A percentile compares a stretch with the other conserved stretches of the same genome.
These are phyloP conservation scores for Xeromyces bisporus DNA, from an alignment of 495 filamentous ascomycete genomes.

Conservation along the genomic window DNA sequence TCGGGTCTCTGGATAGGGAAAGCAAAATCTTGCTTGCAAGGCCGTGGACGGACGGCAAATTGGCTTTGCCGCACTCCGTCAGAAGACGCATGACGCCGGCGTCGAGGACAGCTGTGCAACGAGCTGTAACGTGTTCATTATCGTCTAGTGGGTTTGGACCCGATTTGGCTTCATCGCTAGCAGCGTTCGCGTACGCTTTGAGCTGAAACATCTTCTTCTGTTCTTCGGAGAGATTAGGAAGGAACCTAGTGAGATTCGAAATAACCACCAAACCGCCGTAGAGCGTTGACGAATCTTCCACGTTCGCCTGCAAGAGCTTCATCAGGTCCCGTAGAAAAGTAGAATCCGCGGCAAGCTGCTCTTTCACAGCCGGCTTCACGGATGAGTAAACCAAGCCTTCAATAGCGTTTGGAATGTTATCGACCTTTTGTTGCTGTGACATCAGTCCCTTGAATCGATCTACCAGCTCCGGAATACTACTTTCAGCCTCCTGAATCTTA, in stretches of 20 bases:
- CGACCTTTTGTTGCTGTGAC: conserved; percentile 37
- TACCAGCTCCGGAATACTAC: conserved; percentile 53
- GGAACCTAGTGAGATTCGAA: conserved; percentile 65
- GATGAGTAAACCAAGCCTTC: conserved; percentile 91
- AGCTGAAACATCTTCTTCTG: conserved; percentile 79
- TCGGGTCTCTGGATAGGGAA: conserved; percentile 52
- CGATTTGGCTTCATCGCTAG: conserved; percentile 33
- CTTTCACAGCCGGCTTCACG: conserved; percentile 65
- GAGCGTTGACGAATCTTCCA: conserved; percentile 47
- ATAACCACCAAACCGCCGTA: conserved; percentile 79
- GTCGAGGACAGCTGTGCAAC: conserved; percentile 62
- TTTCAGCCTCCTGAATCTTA: conserved; percentile 28
- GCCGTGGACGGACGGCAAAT: conserved; percentile 48
- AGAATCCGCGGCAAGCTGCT: conserved; percentile 50
- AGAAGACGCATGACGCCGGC: conserved; percentile 59
- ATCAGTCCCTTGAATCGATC: conserved; percentile 65
- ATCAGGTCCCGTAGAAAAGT: conserved; percentile 51
- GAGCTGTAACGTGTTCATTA: conserved; percentile 53
- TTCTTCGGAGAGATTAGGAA: conserved; percentile 68
- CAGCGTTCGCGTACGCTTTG: conserved; percentile 81
- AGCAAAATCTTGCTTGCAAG: conserved; percentile 57
- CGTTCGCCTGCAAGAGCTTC: conserved; percentile 39
- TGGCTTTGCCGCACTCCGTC: conserved; percentile 45
- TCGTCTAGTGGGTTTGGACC: conserved; percentile 52
- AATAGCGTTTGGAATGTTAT: conserved; percentile 47